Evolutionary conservation across 768 basidiomycete species (phyloP).

Genomic region (Heimioporus sp.): DNA sequence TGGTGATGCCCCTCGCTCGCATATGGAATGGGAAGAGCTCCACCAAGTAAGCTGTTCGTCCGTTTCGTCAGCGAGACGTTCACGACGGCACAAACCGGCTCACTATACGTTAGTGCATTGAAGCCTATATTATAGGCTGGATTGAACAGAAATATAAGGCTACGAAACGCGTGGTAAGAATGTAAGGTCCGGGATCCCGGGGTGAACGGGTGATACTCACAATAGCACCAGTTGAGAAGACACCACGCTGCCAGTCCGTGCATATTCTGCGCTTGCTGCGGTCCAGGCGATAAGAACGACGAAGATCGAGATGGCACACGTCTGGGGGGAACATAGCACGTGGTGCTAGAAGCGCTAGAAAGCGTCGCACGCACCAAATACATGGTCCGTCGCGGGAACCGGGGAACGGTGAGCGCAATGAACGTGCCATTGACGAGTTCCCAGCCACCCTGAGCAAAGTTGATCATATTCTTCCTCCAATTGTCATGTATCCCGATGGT

Average conservation of each 20-base stretch:
- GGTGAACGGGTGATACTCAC: background rate
- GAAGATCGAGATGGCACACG: constrained; percentile 10
- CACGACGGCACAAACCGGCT: background rate
- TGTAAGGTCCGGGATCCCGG: too few relatives aligned
- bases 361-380: constrained; percentile 1
- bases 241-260: constrained; percentile 1
- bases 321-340: background rate
- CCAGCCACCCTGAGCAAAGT: constrained; percentile 6
- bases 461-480: constrained; percentile 14
- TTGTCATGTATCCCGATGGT: constrained; percentile 15
- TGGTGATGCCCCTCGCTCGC: constrained; percentile 56
- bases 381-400: constrained; percentile 8
- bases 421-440: background rate
- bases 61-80: background rate
- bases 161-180: background rate
- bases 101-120: constrained; percentile 4
- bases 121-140: constrained; percentile 5
- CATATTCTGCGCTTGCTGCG: constrained; percentile 10
- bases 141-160: constrained; percentile 10
- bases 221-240: constrained; percentile 7
- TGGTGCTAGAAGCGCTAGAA: too few relatives aligned
- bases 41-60: constrained; percentile 50
- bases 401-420: background rate
- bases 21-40: constrained; percentile 64
- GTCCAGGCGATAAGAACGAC: constrained; percentile 18